Conservation (phyloP, 441 rosid genomes). For the Heliophila coronopifolia region DNA sequence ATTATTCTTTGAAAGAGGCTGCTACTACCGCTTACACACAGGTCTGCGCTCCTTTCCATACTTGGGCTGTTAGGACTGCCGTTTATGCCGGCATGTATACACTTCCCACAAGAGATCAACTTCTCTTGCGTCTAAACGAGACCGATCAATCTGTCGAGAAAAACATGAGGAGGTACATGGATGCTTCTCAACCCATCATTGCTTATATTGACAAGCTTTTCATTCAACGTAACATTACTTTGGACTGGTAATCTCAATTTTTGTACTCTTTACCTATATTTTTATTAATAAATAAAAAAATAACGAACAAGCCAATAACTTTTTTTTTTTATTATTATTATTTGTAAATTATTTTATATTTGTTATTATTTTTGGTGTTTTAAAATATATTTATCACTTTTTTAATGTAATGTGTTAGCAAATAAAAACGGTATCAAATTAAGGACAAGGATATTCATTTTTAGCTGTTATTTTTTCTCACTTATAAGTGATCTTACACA, state of each 20-base stretch:
- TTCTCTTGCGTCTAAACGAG: conserved; percentile 66
- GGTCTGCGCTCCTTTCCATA: conserved; percentile 81
- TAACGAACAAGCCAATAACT: too few relatives aligned
- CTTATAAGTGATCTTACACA: too few relatives aligned
- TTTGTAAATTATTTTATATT: too few relatives aligned
- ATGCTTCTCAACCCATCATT: conserved; percentile 55
- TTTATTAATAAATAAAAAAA: too few relatives aligned
- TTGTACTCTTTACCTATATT: too few relatives aligned
- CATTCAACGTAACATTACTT: conserved; percentile 55
- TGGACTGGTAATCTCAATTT: conserved; percentile 78
- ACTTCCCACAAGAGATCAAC: conserved; percentile 77
- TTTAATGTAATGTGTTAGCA: too few relatives aligned
- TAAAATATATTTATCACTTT: too few relatives aligned
- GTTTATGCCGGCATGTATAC: conserved; percentile 93
- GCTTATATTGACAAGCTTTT: conserved; percentile 71
- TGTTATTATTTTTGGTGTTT: too few relatives aligned
- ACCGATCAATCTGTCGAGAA: conserved; percentile 66
- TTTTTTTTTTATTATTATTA: too few relatives aligned
- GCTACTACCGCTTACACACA: conserved; percentile 79
- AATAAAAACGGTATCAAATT: too few relatives aligned
- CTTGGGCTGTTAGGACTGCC: conserved; percentile 83
- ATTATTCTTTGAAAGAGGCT: conserved; percentile 62
- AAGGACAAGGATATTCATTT: too few relatives aligned
- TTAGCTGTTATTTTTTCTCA: too few relatives aligned
- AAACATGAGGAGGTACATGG: conserved; percentile 71